Evolutionary conservation across 2,329 filamentous ascomycete genomes (phyloP).

Genomic region (Fusarium falciforme): DNA sequence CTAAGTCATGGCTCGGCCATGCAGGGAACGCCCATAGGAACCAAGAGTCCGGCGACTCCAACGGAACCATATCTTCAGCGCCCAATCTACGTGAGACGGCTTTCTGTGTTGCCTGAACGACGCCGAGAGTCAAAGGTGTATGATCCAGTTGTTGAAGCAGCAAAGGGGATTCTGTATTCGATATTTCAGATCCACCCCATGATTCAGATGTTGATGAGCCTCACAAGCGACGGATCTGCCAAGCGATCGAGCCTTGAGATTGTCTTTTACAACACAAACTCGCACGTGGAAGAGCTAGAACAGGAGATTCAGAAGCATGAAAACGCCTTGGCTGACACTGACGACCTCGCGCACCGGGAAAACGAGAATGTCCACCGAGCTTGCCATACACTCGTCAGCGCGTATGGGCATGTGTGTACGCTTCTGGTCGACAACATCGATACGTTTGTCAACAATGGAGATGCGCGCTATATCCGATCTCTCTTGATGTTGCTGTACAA

Average conservation of each 20-base stretch:
- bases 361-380: conserved; percentile 74
- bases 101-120: conserved; percentile 72
- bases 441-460: conserved; percentile 72
- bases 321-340: conserved; percentile 57
- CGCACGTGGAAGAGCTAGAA: conserved; percentile 73
- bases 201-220: conserved; percentile 72
- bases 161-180: conserved; percentile 74
- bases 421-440: conserved; percentile 71
- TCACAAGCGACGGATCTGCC: conserved; percentile 69
- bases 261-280: conserved; percentile 75
- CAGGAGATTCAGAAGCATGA: conserved; percentile 73
- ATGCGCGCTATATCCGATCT: conserved; percentile 74
- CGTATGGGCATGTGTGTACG: conserved; percentile 74
- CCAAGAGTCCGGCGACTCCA: conserved; percentile 69
- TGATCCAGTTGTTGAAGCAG: conserved; percentile 72
- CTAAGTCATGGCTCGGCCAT: conserved; percentile 77
- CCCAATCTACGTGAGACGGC: conserved; percentile 71
- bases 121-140: conserved; percentile 70
- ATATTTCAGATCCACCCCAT: conserved; percentile 76
- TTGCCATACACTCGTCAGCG: conserved; percentile 71
- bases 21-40: conserved; percentile 60
- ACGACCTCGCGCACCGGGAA: conserved; percentile 62
- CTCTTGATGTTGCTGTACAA: conserved; percentile 73
- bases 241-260: conserved; percentile 74
- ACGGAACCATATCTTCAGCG: conserved; percentile 68